Percentiles rank a stretch among this genome's conserved stretches.
Evolutionary conservation across 768 basidiomycete genomes (phyloP).

Genomic region (Tremella fuciformis): DNA sequence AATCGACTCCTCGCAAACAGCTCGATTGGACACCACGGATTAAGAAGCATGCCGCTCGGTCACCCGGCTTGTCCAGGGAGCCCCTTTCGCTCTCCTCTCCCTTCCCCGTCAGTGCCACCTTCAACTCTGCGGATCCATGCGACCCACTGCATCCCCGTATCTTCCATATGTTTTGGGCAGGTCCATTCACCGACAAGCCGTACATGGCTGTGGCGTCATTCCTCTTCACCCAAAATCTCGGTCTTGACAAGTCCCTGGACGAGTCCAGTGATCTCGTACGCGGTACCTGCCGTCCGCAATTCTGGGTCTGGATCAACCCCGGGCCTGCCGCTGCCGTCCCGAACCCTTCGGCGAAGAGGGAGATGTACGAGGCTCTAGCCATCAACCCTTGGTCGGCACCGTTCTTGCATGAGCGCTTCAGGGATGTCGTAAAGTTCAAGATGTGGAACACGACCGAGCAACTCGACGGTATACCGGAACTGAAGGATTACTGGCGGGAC

Average conservation of each 20-base stretch:
- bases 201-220: constrained; percentile 92
- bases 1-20: constrained; percentile 51
- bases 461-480: constrained; percentile 82
- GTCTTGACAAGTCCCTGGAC: constrained; percentile 63
- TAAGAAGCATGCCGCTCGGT: constrained; percentile 15
- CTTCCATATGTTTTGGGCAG: constrained; percentile 99
- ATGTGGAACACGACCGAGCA: constrained; percentile 99
- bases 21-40: constrained; percentile 29
- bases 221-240: constrained; percentile 91
- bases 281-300: constrained; percentile 74
- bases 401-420: constrained; percentile 88
- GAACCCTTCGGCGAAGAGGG: constrained; percentile 71
- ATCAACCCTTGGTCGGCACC: constrained; percentile 90
- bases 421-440: constrained; percentile 88
- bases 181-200: constrained; percentile 96
- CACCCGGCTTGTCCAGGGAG: constrained; percentile 32
- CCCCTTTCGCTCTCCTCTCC: constrained; percentile 39
- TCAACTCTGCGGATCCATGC: constrained; percentile 58
- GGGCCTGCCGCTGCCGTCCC: constrained; percentile 90
- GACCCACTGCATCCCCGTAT: constrained; percentile 79
- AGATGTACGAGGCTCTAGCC: constrained; percentile 78
- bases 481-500: constrained; percentile 83
- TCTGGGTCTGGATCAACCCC: constrained; percentile 98
- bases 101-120: constrained; percentile 31
- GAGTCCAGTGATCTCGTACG: constrained; percentile 54